Percentiles rank a stretch among this genome's conserved stretches.
These are phyloP conservation scores for Fusarium domesticum DNA, from an alignment of 2,329 filamentous ascomycete species.

Conservation along the genomic window DNA sequence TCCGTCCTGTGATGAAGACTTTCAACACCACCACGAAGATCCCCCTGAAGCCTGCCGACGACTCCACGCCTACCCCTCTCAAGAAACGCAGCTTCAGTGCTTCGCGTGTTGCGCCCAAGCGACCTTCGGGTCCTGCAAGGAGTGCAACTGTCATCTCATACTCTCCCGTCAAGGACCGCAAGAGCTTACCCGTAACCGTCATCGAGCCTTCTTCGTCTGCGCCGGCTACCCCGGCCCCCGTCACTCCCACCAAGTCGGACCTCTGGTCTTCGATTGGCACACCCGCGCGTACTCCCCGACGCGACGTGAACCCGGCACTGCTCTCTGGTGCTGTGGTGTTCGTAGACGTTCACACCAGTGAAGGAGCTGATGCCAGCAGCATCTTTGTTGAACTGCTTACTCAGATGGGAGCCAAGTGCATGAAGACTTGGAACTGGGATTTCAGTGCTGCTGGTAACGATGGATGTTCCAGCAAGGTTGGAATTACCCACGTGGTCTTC, in stretches of 20 bases:
- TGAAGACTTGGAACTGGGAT: conserved; percentile 75
- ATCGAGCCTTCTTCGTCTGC: conserved; percentile 23
- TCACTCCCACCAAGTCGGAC: conserved; percentile 47
- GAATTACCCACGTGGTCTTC: conserved; percentile 85
- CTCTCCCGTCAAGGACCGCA: conserved; percentile 47
- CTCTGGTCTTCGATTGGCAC: conserved; percentile 55
- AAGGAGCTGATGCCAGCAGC: conserved; percentile 76
- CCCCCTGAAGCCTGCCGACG: conserved; percentile 66
- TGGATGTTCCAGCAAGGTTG: conserved; percentile 51
- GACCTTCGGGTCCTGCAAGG: conserved; percentile 43
- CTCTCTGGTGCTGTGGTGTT: conserved; percentile 73
- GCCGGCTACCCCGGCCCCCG: conserved; percentile 33
- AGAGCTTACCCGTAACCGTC: conserved; percentile 22
- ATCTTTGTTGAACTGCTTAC: conserved; percentile 76
- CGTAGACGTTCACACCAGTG: conserved; percentile 79
- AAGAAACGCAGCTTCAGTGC: conserved; percentile 52
- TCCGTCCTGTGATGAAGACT: conserved; percentile 45
- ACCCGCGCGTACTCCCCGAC: conserved; percentile 54
- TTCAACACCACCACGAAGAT: conserved; percentile 76
- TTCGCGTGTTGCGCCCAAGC: conserved; percentile 45
- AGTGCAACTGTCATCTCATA: conserved; percentile 55
- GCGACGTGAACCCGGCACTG: conserved; percentile 50
- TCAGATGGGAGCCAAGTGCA: conserved; percentile 77
- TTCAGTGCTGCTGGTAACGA: conserved; percentile 42
- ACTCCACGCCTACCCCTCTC: conserved; percentile 48